phyloP scores from a whole-genome alignment of 2,329 filamentous ascomycete genomes.

The Paecilomyces variotii region DNA sequence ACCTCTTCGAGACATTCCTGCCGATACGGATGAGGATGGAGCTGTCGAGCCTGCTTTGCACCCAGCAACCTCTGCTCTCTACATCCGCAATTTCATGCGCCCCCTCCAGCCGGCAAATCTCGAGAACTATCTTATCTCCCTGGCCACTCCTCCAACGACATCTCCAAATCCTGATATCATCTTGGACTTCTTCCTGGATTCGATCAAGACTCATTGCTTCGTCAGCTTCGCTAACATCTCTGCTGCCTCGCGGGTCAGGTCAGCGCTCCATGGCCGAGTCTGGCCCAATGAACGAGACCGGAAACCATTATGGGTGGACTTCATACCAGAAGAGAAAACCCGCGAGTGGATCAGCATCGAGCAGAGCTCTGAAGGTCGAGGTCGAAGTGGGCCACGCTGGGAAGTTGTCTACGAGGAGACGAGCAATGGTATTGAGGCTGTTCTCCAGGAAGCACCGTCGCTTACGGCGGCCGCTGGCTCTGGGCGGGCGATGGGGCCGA shows the following conservation, averaged over 20 bases:
- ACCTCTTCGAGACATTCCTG: constrained; percentile 16
- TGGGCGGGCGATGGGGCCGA: constrained; percentile 7
- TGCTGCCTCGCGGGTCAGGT: constrained; percentile 69
- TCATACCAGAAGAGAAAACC: constrained; percentile 69
- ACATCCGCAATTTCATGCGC: constrained; percentile 85
- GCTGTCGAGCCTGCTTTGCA: constrained; percentile 54
- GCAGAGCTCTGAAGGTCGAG: constrained; percentile 40
- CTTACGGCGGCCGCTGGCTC: constrained; percentile 15
- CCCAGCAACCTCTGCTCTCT: constrained; percentile 67
- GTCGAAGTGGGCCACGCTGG: constrained; percentile 48
- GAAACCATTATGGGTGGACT: constrained; percentile 82
- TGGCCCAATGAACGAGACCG: constrained; percentile 85
- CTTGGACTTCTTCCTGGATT: constrained; percentile 68
- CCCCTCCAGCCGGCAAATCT: constrained; percentile 65
- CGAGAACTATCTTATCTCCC: constrained; percentile 57
- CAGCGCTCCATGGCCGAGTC: constrained; percentile 64
- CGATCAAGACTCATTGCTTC: constrained; percentile 81
- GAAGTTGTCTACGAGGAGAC: constrained; percentile 63
- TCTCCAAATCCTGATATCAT: constrained; percentile 50
- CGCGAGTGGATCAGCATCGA: constrained; percentile 67
- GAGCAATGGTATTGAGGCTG: constrained; percentile 49
- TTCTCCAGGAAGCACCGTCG: constrained; percentile 44
- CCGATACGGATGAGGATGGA: constrained; percentile 30
- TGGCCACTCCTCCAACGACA: constrained; percentile 55
- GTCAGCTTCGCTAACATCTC: constrained; percentile 60